Conservation (phyloP, 352 stramenopile species). For the Pythium brassicae region DNA sequence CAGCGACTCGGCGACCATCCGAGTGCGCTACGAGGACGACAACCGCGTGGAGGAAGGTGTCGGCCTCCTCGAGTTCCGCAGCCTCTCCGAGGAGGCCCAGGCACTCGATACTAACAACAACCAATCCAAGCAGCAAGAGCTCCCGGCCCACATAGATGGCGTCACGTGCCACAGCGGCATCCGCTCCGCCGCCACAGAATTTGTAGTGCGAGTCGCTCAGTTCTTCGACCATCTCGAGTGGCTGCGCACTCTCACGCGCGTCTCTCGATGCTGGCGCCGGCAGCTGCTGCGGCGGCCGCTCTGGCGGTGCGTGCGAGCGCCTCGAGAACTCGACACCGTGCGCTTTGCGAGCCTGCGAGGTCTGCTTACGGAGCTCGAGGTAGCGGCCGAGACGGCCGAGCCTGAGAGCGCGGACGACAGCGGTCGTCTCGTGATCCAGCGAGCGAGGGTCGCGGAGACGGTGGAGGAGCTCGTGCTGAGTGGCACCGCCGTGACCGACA, state of each 20-base stretch:
- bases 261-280: slow-evolving; percentile 10
- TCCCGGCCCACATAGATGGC: background rate
- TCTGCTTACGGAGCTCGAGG: background rate
- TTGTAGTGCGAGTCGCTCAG: background rate
- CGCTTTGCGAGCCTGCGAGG: background rate
- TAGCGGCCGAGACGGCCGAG: background rate
- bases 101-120: background rate
- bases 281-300: slow-evolving; percentile 1
- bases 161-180: background rate
- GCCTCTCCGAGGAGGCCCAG: too few relatives aligned
- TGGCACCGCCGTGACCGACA: slow-evolving; percentile 17
- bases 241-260: slow-evolving; percentile 9
- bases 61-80: slow-evolving; percentile 21
- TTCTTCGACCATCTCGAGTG: slow-evolving; percentile 21
- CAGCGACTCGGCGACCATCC: slow-evolving; percentile 4
- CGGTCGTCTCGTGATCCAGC: background rate
- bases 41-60: slow-evolving; percentile 17
- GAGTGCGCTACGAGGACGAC: slow-evolving; percentile 28
- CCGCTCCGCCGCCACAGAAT: too few relatives aligned
- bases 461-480: slow-evolving; percentile 17
- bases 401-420: too few relatives aligned
- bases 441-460: slow-evolving; percentile 4
- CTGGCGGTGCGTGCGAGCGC: slow-evolving; percentile 13
- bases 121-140: background rate
- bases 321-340: background rate